Conservation (phyloP, 495 filamentous ascomycete species). For the Aspergillus heteromorphus region DNA sequence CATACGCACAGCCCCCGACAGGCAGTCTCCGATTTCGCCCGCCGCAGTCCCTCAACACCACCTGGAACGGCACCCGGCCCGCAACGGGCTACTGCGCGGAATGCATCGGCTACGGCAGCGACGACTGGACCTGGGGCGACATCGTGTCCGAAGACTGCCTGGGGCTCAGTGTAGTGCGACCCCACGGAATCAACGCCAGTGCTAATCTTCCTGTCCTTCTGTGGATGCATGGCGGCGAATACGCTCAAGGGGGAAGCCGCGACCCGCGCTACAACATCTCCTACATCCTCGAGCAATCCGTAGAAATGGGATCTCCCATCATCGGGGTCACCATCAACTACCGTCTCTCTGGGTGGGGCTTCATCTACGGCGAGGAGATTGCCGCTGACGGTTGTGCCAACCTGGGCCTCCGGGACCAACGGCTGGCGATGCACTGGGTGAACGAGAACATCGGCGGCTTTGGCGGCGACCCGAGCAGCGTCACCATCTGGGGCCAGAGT, state of each 20-base stretch:
- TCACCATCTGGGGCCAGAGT: slow-evolving; percentile 61
- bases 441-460: slow-evolving; percentile 44
- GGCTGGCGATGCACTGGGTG: slow-evolving; percentile 48
- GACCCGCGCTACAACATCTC: slow-evolving; percentile 42
- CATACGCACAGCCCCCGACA: slow-evolving; percentile 40
- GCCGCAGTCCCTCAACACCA: slow-evolving; percentile 16
- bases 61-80: slow-evolving; percentile 15
- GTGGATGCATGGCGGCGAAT: slow-evolving; percentile 20
- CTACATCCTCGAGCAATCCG: slow-evolving; percentile 44
- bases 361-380: slow-evolving; percentile 35
- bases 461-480: slow-evolving; percentile 20
- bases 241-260: slow-evolving; percentile 14
- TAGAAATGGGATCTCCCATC: slow-evolving; percentile 39
- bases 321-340: slow-evolving; percentile 49
- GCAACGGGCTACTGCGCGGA: slow-evolving; percentile 31
- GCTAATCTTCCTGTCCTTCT: slow-evolving; percentile 28
- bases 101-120: slow-evolving; percentile 35
- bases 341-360: slow-evolving; percentile 39
- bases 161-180: slow-evolving; percentile 41
- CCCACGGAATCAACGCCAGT: slow-evolving; percentile 17
- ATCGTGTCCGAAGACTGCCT: slow-evolving; percentile 40
- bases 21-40: slow-evolving; percentile 13
- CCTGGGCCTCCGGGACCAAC: slow-evolving; percentile 48
- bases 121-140: slow-evolving; percentile 6
- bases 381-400: slow-evolving; percentile 24